Conservation (phyloP, 2,329 filamentous ascomycete species). For the Claviceps citrina region DNA sequence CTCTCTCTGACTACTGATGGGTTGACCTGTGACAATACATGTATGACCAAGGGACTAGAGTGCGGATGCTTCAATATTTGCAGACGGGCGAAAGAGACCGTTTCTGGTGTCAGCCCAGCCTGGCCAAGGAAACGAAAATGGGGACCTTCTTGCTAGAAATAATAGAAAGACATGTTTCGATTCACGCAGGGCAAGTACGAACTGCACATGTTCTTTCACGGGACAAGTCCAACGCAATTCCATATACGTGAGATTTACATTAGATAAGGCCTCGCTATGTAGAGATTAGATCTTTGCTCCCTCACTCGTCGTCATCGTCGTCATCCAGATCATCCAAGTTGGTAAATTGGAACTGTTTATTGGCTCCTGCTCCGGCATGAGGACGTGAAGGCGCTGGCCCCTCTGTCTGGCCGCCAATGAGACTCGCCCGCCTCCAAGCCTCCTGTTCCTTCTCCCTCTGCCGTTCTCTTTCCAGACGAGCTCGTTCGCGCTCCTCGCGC, state of each 20-base stretch:
- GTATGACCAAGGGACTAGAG: constrained; percentile 16
- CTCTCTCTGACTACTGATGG: not conserved
- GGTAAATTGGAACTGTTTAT: constrained; percentile 42
- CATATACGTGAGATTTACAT: not conserved
- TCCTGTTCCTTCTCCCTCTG: constrained; percentile 27
- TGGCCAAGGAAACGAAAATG: not conserved
- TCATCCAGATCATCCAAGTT: constrained; percentile 38
- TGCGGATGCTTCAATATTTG: constrained; percentile 3
- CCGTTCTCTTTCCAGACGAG: constrained; percentile 27
- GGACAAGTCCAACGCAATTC: not conserved
- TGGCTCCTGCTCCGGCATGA: constrained; percentile 19
- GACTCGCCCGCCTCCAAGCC: constrained; percentile 25
- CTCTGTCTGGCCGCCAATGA: constrained; percentile 13
- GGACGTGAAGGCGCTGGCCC: constrained; percentile 13
- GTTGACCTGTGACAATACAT: constrained; percentile 14
- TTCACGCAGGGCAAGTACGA: not conserved
- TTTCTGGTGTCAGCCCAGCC: not conserved
- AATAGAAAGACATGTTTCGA: not conserved
- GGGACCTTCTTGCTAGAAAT: constrained; percentile 1
- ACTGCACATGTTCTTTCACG: not conserved
- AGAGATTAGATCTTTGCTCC: not conserved
- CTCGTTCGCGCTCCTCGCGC: constrained; percentile 23
- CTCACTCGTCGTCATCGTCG: constrained; percentile 22
- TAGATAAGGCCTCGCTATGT: no score
- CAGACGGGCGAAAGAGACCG: not conserved